phyloP scores from a whole-genome alignment of 2,329 filamentous ascomycete genomes.

The Penicillium brasilianum region DNA sequence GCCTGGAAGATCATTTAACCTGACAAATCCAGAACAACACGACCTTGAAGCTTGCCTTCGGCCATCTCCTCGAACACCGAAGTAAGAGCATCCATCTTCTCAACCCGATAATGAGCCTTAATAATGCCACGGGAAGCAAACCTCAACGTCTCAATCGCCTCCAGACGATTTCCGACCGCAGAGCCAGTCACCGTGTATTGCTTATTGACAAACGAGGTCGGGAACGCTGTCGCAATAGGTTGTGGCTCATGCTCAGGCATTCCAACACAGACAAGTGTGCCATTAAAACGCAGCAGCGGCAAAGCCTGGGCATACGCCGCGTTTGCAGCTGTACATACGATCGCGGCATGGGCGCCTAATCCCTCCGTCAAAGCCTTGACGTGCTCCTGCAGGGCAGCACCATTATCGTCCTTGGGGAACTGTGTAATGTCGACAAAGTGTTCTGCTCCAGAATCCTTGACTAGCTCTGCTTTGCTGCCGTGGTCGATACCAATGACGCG shows the following conservation, averaged over 20 bases:
- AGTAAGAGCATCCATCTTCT: slow-evolving; percentile 55
- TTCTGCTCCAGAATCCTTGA: slow-evolving; percentile 66
- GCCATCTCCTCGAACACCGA: slow-evolving; percentile 53
- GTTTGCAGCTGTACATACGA: slow-evolving; percentile 60
- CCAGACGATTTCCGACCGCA: slow-evolving; percentile 56
- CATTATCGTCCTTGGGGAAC: slow-evolving; percentile 53
- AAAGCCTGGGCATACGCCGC: slow-evolving; percentile 56
- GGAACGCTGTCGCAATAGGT: slow-evolving; percentile 53
- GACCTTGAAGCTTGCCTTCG: slow-evolving; percentile 50
- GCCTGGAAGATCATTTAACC: slow-evolving; percentile 6
- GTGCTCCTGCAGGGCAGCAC: slow-evolving; percentile 56
- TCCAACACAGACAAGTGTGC: slow-evolving; percentile 58
- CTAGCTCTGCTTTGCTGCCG: slow-evolving; percentile 63
- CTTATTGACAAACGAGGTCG: slow-evolving; percentile 46
- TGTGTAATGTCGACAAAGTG: slow-evolving; percentile 68
- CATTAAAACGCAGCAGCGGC: slow-evolving; percentile 54
- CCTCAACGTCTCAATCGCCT: slow-evolving; percentile 55
- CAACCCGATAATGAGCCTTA: slow-evolving; percentile 48
- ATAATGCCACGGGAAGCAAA: slow-evolving; percentile 54
- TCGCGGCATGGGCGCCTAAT: slow-evolving; percentile 59
- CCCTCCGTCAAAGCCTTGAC: slow-evolving; percentile 60
- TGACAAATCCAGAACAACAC: slow-evolving; percentile 53
- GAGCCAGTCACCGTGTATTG: slow-evolving; percentile 55
- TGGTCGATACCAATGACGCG: slow-evolving; percentile 70
- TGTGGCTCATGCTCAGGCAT: slow-evolving; percentile 53